phyloP scores from a whole-genome alignment of 163 green algal species.

The Chlamydomonas reinhardtii region DNA sequence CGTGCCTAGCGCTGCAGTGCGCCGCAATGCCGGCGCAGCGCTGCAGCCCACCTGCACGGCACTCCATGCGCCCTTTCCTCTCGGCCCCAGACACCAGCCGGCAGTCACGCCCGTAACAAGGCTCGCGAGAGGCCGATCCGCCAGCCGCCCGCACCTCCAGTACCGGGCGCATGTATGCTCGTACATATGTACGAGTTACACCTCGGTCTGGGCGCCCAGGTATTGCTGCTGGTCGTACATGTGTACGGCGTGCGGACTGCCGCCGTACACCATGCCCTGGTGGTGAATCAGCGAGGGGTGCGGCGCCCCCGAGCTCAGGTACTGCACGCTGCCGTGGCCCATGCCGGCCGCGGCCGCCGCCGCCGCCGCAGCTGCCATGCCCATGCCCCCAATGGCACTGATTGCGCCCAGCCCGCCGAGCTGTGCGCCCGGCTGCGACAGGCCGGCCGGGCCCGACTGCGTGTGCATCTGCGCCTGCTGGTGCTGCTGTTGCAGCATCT shows the following conservation, averaged over 20 bases:
- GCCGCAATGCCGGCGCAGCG: no score
- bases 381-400: neutral
- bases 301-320: neutral
- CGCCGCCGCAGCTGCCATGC: constrained; percentile 13
- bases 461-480: neutral
- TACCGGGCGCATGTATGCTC: no score
- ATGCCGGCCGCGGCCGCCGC: constrained; percentile 23
- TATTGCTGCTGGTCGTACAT: constrained; percentile 38
- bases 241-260: neutral
- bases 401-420: constrained; percentile 8
- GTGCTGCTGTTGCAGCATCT: constrained; percentile 12
- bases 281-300: constrained; percentile 33
- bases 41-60: no score
- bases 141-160: no score
- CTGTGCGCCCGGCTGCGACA: no score
- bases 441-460: neutral
- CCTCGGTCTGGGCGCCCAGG: constrained; percentile 31
- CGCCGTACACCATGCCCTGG: constrained; percentile 24
- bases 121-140: no score
- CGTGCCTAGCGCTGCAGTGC: no score
- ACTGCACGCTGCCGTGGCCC: constrained; percentile 30
- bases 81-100: neutral
- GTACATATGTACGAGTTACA: neutral
- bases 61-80: no score
- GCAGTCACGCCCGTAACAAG: neutral